Conservation (phyloP, 805 yeast species). For the Yarrowia deformans region DNA sequence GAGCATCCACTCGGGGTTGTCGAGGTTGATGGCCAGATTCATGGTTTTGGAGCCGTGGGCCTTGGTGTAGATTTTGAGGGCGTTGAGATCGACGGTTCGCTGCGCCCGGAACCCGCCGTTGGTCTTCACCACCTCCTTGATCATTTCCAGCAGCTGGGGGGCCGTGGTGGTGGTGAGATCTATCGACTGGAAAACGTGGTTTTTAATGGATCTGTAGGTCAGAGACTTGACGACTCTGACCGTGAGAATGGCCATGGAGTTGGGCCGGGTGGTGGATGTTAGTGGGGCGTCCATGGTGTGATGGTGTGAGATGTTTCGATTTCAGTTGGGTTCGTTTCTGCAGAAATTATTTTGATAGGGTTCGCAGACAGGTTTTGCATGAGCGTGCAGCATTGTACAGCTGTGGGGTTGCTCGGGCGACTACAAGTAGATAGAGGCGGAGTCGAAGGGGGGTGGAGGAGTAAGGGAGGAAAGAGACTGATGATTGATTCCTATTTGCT, state of each 20-base stretch:
- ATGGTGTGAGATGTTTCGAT: neutral
- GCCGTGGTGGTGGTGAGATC: slow-evolving; percentile 77
- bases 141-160: slow-evolving; percentile 62
- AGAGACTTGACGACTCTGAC: slow-evolving; percentile 89
- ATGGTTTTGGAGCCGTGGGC: slow-evolving; percentile 95
- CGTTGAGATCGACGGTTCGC: slow-evolving; percentile 69
- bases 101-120: slow-evolving; percentile 81
- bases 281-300: slow-evolving; percentile 28
- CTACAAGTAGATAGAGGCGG: too few relatives aligned
- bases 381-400: slow-evolving; percentile 15
- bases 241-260: slow-evolving; percentile 65
- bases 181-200: slow-evolving; percentile 61
- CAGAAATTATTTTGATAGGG: slow-evolving; percentile 34
- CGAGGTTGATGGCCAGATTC: slow-evolving; percentile 89
- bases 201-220: slow-evolving; percentile 54
- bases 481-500: neutral
- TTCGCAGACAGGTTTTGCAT: neutral
- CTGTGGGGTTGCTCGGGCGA: slow-evolving; percentile 12
- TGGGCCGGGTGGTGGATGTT: slow-evolving; percentile 32
- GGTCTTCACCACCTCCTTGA: slow-evolving; percentile 56
- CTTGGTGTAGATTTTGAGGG: slow-evolving; percentile 86
- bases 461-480: too few relatives aligned
- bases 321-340: neutral
- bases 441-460: too few relatives aligned
- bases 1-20: slow-evolving; percentile 78